phyloP scores from a whole-genome alignment of 1,284 basidiomycete genomes.

The Fomitopsis palustris region DNA sequence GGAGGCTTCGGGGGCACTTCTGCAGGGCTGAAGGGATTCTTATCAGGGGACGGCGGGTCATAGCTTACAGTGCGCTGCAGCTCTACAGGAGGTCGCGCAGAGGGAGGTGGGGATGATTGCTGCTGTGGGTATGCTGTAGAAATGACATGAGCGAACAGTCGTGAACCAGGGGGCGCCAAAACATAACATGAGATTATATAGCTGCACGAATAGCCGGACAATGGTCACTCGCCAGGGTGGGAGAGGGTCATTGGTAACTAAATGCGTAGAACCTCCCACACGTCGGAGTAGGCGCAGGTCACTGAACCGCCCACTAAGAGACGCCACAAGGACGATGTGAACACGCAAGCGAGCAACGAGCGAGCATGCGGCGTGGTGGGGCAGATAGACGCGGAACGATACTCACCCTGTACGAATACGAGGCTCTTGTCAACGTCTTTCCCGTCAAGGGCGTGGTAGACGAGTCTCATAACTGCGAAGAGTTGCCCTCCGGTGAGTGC shows the following conservation, averaged over 20 bases:
- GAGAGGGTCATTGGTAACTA: too few relatives aligned
- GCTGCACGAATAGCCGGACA: not conserved
- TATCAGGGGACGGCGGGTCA: constrained; percentile 15
- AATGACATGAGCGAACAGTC: not conserved
- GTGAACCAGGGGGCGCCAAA: not conserved
- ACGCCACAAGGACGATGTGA: not conserved
- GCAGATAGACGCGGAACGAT: not conserved
- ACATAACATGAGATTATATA: not conserved
- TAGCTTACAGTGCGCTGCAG: not conserved
- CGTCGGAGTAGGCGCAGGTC: not conserved
- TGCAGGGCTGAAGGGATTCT: constrained; percentile 16
- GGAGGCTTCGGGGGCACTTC: not conserved
- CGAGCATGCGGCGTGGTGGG: not conserved
- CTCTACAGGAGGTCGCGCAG: not conserved
- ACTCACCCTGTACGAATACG: constrained; percentile 67
- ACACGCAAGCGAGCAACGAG: not conserved
- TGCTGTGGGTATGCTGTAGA: constrained; percentile 17
- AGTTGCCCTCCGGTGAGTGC: constrained; percentile 65
- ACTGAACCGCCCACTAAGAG: not conserved
- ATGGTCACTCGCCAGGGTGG: too few relatives aligned
- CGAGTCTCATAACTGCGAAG: constrained; percentile 65
- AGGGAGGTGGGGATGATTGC: constrained; percentile 14
- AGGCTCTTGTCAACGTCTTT: constrained; percentile 55
- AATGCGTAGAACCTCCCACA: too few relatives aligned
- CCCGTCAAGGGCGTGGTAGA: constrained; percentile 58